These are phyloP conservation scores for Taiwanofungus camphoratus DNA, from an alignment of 1,284 basidiomycete genomes.

Conservation along the genomic window DNA sequence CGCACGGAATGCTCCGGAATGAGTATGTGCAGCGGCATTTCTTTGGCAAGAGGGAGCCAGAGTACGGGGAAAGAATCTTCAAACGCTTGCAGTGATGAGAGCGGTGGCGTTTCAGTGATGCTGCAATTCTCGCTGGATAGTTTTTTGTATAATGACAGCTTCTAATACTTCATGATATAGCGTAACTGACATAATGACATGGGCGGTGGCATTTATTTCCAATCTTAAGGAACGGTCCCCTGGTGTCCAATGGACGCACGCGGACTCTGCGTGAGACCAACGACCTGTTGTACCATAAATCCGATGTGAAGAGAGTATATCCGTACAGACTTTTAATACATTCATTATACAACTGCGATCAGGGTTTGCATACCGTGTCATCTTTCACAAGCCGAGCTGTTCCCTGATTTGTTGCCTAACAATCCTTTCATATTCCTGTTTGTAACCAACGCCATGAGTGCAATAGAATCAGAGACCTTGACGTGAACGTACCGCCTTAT, in stretches of 20 bases:
- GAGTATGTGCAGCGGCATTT: conserved; percentile 76
- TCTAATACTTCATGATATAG: not conserved
- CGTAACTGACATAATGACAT: no score
- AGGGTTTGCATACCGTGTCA: no score
- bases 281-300: no score
- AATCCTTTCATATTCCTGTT: conserved; percentile 64
- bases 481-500: conserved; percentile 48
- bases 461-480: conserved; percentile 1
- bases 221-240: no score
- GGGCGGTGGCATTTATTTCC: no score
- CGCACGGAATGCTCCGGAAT: conserved; percentile 74
- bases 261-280: no score
- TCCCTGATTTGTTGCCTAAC: conserved; percentile 67
- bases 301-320: no score
- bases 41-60: conserved; percentile 44
- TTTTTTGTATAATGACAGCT: not conserved
- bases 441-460: not conserved
- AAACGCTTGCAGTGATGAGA: conserved; percentile 27
- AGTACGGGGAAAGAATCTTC: conserved; percentile 49
- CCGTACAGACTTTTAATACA: no score
- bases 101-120: not conserved
- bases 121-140: conserved; percentile 1
- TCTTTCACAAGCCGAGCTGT: conserved; percentile 58
- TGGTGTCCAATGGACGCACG: no score
- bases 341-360: no score